Base-by-base conservation (phyloP, 106 monocot species). In the Posidonia australis region DNA sequence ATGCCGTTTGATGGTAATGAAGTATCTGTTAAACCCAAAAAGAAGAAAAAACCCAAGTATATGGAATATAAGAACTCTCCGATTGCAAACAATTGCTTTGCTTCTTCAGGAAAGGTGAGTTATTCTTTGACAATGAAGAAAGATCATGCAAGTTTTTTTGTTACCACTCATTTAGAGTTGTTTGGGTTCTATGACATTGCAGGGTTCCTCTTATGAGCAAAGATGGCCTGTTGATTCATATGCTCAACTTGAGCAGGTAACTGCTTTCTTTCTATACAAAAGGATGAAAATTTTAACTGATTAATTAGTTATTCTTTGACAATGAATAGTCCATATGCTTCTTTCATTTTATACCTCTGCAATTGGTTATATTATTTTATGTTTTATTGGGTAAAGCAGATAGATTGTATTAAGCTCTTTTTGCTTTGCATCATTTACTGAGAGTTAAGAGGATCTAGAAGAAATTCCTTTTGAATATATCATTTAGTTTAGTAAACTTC, bases 21-120 rank as follows among this genome's bases (percentile, higher is more conserved):
- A 41, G 31, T 78, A 44, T 72, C 79, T 36, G 55, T 60, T 3
- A 84, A 75, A 78, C 72, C 77, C 45, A 93, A 83, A 66, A 96
- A 87, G 72, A 98, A 87, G 83, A 90, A 86, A 69, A 91, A 90
- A 54, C 60, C 82, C 25, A 84, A 84, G 76, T 84, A 87, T 68
- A 48, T 73, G 43, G 83, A 78, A 13, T 81, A 83, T 64, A 86
- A 77, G 68, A 74, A 27, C 41, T 72, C 76, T 11, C 24, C 71
- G 43, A 82, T 74, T 71, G 60, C 75, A 51, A 48, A 71, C 60
- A 85, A 91, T 54, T 71, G 61, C 48, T 74, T 85, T 29, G 52
- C 69, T 70, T 49, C 71, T 53, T 71, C 85, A 23, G 73, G 77
- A 70, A 90, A 90, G 60, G 89, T 89, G 76, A 76, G 70, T 14